Evolutionary conservation across 768 basidiomycete genomes (phyloP).

Genomic region (Trametes gibbosa): DNA sequence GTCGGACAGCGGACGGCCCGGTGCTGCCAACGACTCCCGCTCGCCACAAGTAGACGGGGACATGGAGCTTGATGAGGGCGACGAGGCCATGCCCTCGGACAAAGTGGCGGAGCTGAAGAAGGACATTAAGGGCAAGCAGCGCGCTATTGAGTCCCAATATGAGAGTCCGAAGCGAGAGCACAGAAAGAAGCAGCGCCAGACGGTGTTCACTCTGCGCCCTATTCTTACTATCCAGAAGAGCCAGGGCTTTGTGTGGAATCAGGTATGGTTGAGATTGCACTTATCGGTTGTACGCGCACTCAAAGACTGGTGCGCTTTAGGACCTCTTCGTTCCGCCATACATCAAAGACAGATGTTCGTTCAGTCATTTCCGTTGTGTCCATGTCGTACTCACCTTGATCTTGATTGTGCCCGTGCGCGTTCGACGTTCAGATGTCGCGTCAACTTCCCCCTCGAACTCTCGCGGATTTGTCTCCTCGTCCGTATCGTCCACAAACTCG

Average conservation of each 20-base stretch:
- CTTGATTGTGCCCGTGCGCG: slow-evolving; percentile 3
- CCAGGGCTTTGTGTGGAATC: slow-evolving; percentile 91
- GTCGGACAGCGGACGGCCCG: slow-evolving; percentile 25
- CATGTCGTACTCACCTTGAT: slow-evolving; percentile 22
- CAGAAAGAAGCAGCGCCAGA: slow-evolving; percentile 53
- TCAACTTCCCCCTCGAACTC: slow-evolving; percentile 81
- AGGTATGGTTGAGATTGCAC: slow-evolving; percentile 46
- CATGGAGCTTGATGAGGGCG: slow-evolving; percentile 51
- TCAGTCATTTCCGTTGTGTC: slow-evolving; percentile 19
- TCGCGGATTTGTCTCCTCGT: slow-evolving; percentile 61
- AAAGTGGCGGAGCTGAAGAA: slow-evolving; percentile 44
- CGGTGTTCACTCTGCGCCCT: slow-evolving; percentile 66
- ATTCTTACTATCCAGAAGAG: slow-evolving; percentile 85
- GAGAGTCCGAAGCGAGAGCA: slow-evolving; percentile 47
- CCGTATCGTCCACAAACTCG: slow-evolving; percentile 64
- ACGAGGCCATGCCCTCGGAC: slow-evolving; percentile 36
- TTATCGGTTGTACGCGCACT: not conserved
- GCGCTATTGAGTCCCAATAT: slow-evolving; percentile 65
- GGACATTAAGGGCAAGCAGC: slow-evolving; percentile 79
- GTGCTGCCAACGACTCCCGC: slow-evolving; percentile 29
- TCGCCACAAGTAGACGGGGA: slow-evolving; percentile 36
- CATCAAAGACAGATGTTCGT: slow-evolving; percentile 87
- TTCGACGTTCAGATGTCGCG: slow-evolving; percentile 56
- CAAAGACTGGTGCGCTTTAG: slow-evolving; percentile 34
- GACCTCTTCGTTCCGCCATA: slow-evolving; percentile 87